These are phyloP conservation scores for Nelumbo lutea DNA, from an alignment of 164 flowering plant genomes.

Conservation along the genomic window DNA sequence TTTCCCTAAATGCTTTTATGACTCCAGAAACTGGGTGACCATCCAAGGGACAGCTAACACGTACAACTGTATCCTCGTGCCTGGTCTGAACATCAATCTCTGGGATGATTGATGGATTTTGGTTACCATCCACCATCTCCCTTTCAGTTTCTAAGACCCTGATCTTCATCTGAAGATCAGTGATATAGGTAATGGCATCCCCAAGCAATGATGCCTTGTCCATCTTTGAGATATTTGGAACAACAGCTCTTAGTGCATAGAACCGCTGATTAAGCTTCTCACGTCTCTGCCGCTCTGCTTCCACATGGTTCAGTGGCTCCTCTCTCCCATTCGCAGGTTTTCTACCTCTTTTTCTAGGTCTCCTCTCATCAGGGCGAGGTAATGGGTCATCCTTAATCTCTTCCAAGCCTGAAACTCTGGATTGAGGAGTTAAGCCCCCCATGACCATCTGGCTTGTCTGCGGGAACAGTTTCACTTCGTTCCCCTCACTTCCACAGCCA, in stretches of 20 bases:
- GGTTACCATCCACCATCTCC: slow-evolving; percentile 25
- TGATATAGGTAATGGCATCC: slow-evolving; percentile 79
- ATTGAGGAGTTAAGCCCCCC: slow-evolving; percentile 27
- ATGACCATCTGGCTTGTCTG: slow-evolving; percentile 30
- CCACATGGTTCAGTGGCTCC: slow-evolving; percentile 80
- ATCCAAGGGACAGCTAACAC: slow-evolving; percentile 53
- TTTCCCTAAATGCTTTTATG: slow-evolving; percentile 41
- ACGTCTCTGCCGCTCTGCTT: slow-evolving; percentile 83
- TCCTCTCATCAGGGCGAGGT: slow-evolving; percentile 41
- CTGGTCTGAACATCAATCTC: slow-evolving; percentile 56
- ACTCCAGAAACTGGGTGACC: slow-evolving; percentile 59
- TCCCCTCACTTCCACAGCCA: slow-evolving; percentile 33
- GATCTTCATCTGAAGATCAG: slow-evolving; percentile 67
- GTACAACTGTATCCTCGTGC: slow-evolving; percentile 55
- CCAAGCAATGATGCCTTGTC: slow-evolving; percentile 87
- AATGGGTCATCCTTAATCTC: slow-evolving; percentile 29
- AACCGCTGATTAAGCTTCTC: slow-evolving; percentile 89
- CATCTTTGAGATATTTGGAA: slow-evolving; percentile 87
- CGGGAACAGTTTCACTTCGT: slow-evolving; percentile 37
- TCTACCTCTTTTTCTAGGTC: slow-evolving; percentile 81
- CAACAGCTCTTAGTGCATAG: slow-evolving; percentile 80
- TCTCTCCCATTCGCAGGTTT: slow-evolving; percentile 90
- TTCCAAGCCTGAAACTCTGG: slow-evolving; percentile 28
- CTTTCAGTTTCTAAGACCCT: slow-evolving; percentile 60
- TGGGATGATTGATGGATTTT: slow-evolving; percentile 24